Base-by-base conservation (phyloP, 352 stramenopile genomes). In the Phytophthora aleatoria region DNA sequence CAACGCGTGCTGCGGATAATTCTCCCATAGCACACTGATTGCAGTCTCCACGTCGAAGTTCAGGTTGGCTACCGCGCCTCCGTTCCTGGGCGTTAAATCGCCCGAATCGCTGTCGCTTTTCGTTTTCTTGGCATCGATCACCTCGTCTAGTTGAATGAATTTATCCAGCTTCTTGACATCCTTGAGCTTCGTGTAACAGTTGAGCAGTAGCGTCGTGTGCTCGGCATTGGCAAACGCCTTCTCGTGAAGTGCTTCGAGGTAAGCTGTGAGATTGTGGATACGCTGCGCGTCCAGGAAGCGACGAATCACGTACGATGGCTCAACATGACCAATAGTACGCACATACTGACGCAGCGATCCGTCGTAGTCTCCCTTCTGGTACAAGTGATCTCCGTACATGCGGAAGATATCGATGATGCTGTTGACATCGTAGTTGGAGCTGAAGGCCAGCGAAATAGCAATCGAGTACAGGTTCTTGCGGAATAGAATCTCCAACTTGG, bases 301-400 rank as follows among this genome's bases (percentile, higher is more conserved):
- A 58, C 96, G 96, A 65, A 99, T 99, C 38, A 99, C 97, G 67
- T 99, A 99, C 5, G 95, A 99, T 5, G 96, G 92, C 66, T 99
- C 97, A 3, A 99, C 79, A 41, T 98, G 95, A 0, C 98, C 96
- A 71, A 99, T 99, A 5, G 96, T 99, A 36, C 96, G 83, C 47
- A 96, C 91, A 71, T 99, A 99, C 77, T 99, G 97, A n/a, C 96
- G 87, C 64, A 99, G 85, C 5, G 96, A 97, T 16, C 91, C 94
- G 51, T 96, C 90, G 56, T 94, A 99, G 60, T 99, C 96, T 38
- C 96, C 95, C 67, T 99, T 98, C 57, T 98, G 80, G 76, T 99
- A 99, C 39, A 99, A 76, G 69, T 99, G 96, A 69, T 99, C 97
- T 44, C 97, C 98, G 73, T 99, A 98, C 87, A 95, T 97, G 52